Evolutionary conservation across 2,329 filamentous ascomycete genomes (phyloP).

Genomic region (Paradendryphiella salina): DNA sequence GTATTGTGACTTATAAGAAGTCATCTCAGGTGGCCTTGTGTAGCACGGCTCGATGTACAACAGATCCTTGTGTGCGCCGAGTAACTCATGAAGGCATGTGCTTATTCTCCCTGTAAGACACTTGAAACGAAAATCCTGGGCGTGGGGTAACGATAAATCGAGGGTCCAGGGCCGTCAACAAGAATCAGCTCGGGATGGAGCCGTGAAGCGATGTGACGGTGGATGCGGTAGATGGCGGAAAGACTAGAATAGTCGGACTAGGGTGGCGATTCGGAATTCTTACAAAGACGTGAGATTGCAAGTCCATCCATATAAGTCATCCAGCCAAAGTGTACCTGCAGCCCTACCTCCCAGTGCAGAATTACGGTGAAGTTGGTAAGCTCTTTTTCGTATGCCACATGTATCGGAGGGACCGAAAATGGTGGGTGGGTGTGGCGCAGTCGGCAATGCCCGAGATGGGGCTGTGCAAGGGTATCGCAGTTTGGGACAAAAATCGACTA

Average conservation of each 20-base stretch:
- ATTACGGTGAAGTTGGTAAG: constrained; percentile 36
- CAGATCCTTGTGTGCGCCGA: constrained; percentile 39
- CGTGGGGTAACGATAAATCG: constrained; percentile 25
- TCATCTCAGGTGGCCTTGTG: constrained; percentile 47
- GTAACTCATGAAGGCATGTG: constrained; percentile 50
- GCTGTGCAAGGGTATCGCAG: constrained; percentile 37
- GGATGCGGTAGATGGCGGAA: constrained; percentile 28
- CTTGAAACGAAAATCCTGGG: constrained; percentile 20
- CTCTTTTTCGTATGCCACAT: constrained; percentile 30
- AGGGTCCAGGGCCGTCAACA: constrained; percentile 37
- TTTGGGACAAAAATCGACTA: constrained; percentile 29
- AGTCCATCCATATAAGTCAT: constrained; percentile 39
- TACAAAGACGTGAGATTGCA: constrained; percentile 34
- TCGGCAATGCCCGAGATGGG: constrained; percentile 39
- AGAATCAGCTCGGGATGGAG: constrained; percentile 37
- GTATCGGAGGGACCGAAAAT: constrained; percentile 36
- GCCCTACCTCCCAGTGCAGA: constrained; percentile 31
- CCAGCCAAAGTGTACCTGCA: constrained; percentile 33
- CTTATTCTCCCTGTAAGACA: constrained; percentile 30
- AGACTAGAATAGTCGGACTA: constrained; percentile 33
- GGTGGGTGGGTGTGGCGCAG: constrained; percentile 30
- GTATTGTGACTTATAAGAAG: constrained; percentile 48
- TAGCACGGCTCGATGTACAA: constrained; percentile 42
- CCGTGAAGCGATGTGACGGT: constrained; percentile 29
- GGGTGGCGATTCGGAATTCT: constrained; percentile 39